Conservation (phyloP, 2,329 filamentous ascomycete genomes). For the Alternaria gaisen region DNA sequence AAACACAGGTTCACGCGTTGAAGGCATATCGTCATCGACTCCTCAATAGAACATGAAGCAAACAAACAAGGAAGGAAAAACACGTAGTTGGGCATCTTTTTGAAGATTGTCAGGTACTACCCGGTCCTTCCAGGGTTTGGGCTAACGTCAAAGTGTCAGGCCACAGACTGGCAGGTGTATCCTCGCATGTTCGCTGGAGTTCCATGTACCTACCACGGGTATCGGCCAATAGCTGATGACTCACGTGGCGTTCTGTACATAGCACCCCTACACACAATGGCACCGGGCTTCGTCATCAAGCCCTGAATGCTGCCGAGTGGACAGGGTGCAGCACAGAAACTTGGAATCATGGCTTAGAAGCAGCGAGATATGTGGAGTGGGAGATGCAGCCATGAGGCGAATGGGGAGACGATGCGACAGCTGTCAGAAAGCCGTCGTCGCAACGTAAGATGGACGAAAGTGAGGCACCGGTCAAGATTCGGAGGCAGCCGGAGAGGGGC, state of each 20-base stretch:
- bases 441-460: conserved; percentile 8
- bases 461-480: conserved; percentile 17
- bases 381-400: neutral
- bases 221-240: conserved; percentile 15
- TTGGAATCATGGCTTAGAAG: conserved; percentile 17
- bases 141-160: conserved; percentile 18
- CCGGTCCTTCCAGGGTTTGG: conserved; percentile 12
- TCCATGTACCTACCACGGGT: conserved; percentile 2
- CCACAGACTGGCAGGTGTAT: conserved; percentile 21
- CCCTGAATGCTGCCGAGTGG: conserved; percentile 27
- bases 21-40: neutral
- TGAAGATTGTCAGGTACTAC: conserved; percentile 21
- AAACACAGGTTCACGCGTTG: neutral
- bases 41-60: neutral
- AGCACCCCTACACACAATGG: conserved; percentile 17
- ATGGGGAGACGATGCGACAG: neutral
- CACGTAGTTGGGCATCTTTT: conserved; percentile 21
- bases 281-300: conserved; percentile 31
- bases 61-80: conserved; percentile 13
- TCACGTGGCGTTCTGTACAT: conserved; percentile 20
- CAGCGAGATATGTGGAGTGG: neutral
- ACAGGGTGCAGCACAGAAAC: conserved; percentile 28
- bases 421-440: neutral
- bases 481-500: conserved; percentile 13
- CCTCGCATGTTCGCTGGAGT: conserved; percentile 18